A percentile compares a stretch with the other conserved stretches of the same genome.
phyloP scores from a whole-genome alignment of 768 basidiomycete genomes.

The Pleurotus giganteus region DNA sequence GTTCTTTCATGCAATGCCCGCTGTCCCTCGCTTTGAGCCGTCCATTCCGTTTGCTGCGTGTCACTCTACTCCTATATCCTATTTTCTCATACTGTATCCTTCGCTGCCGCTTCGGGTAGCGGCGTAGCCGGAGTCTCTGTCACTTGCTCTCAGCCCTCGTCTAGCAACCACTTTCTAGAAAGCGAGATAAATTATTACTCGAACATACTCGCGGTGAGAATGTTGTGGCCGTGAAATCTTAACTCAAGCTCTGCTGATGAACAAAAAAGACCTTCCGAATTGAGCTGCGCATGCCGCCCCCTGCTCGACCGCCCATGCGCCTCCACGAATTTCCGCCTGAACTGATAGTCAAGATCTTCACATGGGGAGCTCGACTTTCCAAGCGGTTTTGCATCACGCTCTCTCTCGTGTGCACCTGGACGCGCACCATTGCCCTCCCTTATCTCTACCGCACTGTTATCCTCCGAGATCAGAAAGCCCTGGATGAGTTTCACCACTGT shows the following conservation, averaged over 20 bases:
- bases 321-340: background rate
- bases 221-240: too few species aligned
- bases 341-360: background rate
- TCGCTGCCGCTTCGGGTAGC: too few species aligned
- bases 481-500: background rate
- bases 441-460: background rate
- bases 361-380: background rate
- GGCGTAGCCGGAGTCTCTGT: too few species aligned
- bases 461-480: background rate
- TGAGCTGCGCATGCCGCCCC: background rate
- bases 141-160: too few species aligned
- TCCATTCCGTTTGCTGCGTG: too few species aligned
- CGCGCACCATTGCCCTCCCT: background rate
- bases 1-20: background rate
- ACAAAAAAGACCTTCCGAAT: background rate
- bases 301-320: background rate
- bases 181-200: too few species aligned
- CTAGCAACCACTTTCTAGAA: too few species aligned
- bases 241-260: background rate
- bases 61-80: too few species aligned
- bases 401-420: background rate
- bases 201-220: too few species aligned
- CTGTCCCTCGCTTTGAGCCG: too few species aligned
- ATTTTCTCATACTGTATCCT: too few species aligned
- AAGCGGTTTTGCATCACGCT: background rate